Base-by-base conservation (phyloP, 2,329 filamentous ascomycete species). In the Metarhizium humberi region DNA sequence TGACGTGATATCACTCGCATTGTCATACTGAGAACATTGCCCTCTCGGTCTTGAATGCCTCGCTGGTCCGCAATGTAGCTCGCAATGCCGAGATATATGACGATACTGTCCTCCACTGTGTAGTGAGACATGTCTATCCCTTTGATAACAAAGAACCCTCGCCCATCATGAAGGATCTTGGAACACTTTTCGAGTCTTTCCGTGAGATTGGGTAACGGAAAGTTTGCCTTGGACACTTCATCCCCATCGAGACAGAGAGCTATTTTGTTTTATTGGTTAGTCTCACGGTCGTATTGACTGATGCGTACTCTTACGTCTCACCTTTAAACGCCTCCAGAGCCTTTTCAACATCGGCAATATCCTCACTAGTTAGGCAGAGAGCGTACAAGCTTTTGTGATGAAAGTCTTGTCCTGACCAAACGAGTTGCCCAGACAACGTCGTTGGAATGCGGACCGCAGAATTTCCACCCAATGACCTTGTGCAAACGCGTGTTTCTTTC, bases 81-180 rank as follows among this genome's bases (percentile, higher is more conserved):
- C 1, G 81, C 73, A 11, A 86, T 66, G 0, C 79, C 82, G 4
- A 83, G 71, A 60, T 80, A 84, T 47, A 84, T 69, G 5, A 76
- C 71, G 16, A 79, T 66, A 53, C 78, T 79, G 52, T 85, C 80
- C 58, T 82, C 76, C 29, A 73, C 68, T 3, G 74, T 73, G 63
- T 80, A 78, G 2, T 64, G 68, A 2, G 67, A 61, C 1, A 76
- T 70, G 14, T 77, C 72, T 1, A 86, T 67, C 3, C 82, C 82
- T 5, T 75, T 74, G 43, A 86, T 63, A 8, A 85, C 72, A 51
- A 74, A 74, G 59, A 86, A 75, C 0, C 82, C 82, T 7, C 59
- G 63, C 3, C 74, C 75, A 8, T 65, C 58, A 55, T 78, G 72
- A 30, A 79, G 55, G 25, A 66, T 63, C 11, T 62, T 51, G 3